These are phyloP conservation scores for Malassezia globosa DNA, from an alignment of 1,284 basidiomycete species.

Conservation along the genomic window DNA sequence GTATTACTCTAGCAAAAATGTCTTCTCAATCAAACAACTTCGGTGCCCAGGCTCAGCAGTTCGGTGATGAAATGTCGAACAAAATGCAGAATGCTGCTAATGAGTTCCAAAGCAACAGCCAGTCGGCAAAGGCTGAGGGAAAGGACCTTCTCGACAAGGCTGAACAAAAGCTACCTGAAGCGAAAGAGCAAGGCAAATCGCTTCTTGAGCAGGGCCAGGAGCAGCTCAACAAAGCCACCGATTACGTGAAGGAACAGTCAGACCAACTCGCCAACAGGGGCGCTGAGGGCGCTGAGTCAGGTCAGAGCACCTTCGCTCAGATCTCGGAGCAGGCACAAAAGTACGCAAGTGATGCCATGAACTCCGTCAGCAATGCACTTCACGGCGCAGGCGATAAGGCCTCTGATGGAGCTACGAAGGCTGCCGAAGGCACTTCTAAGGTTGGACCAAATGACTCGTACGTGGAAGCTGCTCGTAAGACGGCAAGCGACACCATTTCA, in stretches of 20 bases:
- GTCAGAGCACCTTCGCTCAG: background rate
- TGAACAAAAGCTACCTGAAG: slow-evolving; percentile 1
- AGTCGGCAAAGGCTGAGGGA: background rate
- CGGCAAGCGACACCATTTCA: slow-evolving; percentile 4
- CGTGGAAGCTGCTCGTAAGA: slow-evolving; percentile 5
- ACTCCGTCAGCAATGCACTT: slow-evolving; percentile 11
- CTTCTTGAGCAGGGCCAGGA: slow-evolving; percentile 1
- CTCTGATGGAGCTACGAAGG: background rate
- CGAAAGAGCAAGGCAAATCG: background rate
- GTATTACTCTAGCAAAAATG: no score
- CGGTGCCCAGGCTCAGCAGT: background rate
- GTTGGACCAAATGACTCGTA: slow-evolving; percentile 5
- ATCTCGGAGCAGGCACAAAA: slow-evolving; percentile 11
- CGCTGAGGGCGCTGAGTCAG: background rate
- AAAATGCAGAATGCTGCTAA: slow-evolving; percentile 3
- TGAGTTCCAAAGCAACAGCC: background rate
- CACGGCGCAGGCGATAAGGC: slow-evolving; percentile 10
- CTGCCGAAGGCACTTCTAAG: slow-evolving; percentile 5
- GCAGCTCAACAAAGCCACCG: slow-evolving; percentile 3
- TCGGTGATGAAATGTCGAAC: background rate
- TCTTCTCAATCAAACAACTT: no score
- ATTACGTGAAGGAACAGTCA: slow-evolving; percentile 9
- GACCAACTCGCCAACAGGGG: slow-evolving; percentile 5
- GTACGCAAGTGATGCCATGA: slow-evolving; percentile 11
- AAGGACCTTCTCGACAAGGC: background rate